phyloP scores from a whole-genome alignment of 108 stramenopile genomes.

The Pseudonitzschia delicatissima region DNA sequence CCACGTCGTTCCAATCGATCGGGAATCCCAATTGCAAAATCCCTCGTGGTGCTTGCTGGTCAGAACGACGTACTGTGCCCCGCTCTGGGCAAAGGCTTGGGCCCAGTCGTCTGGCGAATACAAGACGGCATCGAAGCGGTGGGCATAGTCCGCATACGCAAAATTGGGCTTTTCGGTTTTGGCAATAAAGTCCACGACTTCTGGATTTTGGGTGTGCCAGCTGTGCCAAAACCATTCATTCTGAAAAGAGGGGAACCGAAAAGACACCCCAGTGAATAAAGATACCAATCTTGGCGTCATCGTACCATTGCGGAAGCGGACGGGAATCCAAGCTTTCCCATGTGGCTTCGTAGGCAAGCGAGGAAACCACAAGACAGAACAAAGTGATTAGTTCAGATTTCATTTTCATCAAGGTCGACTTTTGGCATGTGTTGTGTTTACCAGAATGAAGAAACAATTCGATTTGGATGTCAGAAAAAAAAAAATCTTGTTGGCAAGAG shows the following conservation, averaged over 20 bases:
- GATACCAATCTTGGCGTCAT: constrained; percentile 43
- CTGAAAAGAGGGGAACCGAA: constrained; percentile 39
- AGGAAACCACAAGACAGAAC: constrained; percentile 10
- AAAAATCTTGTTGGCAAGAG: too few relatives aligned
- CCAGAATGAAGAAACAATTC: too few relatives aligned
- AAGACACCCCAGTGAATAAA: constrained; percentile 59
- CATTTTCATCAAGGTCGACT: too few relatives aligned
- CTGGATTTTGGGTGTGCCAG: constrained; percentile 26
- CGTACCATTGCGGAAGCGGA: constrained; percentile 39
- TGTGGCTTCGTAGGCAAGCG: constrained; percentile 29
- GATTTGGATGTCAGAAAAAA: too few relatives aligned
- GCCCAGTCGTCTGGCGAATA: constrained; percentile 39
- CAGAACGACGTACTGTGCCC: constrained; percentile 53
- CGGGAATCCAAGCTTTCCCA: constrained; percentile 48
- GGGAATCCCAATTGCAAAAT: constrained; percentile 43
- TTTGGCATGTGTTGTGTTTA: too few relatives aligned
- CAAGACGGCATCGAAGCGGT: constrained; percentile 43
- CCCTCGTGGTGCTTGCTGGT: constrained; percentile 57
- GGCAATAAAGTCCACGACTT: constrained; percentile 9
- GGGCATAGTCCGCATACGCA: constrained; percentile 41
- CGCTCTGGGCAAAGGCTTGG: constrained; percentile 31
- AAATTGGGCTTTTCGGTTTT: constrained; percentile 21
- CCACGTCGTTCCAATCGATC: constrained; percentile 34
- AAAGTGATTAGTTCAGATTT: too few relatives aligned
- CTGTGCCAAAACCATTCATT: constrained; percentile 47